phyloP scores from a whole-genome alignment of 169 alveolate species.

The Condylostoma magnum region DNA sequence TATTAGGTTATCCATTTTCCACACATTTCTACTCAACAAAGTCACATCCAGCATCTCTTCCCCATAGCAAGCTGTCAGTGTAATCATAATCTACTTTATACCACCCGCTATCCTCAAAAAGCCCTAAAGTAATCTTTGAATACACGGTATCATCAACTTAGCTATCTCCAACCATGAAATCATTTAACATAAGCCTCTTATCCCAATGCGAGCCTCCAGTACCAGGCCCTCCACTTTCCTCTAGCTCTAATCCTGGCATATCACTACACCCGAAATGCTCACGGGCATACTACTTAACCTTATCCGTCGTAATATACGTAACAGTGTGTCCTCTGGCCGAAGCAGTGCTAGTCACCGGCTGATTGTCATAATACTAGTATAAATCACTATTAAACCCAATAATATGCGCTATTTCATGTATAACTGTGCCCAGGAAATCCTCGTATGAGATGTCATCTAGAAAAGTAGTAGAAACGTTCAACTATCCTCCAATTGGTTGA shows the following conservation, averaged over 20 bases:
- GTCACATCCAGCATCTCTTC: conserved; percentile 16
- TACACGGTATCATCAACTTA: neutral
- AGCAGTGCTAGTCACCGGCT: neutral
- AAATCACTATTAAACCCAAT: neutral
- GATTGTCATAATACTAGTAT: neutral
- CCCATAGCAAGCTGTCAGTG: neutral
- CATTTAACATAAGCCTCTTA: conserved; percentile 23
- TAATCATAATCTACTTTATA: neutral
- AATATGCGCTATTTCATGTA: conserved; percentile 25
- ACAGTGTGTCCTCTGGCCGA: neutral
- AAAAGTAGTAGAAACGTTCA: neutral
- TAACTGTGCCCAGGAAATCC: neutral
- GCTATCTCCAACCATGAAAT: conserved; percentile 6
- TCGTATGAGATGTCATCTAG: neutral
- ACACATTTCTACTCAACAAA: neutral
- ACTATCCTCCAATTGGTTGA: neutral
- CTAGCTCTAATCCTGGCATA: conserved; percentile 41
- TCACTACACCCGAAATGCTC: conserved; percentile 21
- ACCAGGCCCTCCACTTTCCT: conserved; percentile 36
- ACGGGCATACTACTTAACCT: conserved; percentile 28
- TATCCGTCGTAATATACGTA: conserved; percentile 30
- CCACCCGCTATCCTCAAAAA: conserved; percentile 25
- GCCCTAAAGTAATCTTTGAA: conserved; percentile 24
- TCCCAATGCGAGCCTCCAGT: conserved; percentile 51
- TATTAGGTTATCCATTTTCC: neutral